Base-by-base conservation (phyloP, 192 early-diverging fungal species). In the Powellomyces hirtus region DNA sequence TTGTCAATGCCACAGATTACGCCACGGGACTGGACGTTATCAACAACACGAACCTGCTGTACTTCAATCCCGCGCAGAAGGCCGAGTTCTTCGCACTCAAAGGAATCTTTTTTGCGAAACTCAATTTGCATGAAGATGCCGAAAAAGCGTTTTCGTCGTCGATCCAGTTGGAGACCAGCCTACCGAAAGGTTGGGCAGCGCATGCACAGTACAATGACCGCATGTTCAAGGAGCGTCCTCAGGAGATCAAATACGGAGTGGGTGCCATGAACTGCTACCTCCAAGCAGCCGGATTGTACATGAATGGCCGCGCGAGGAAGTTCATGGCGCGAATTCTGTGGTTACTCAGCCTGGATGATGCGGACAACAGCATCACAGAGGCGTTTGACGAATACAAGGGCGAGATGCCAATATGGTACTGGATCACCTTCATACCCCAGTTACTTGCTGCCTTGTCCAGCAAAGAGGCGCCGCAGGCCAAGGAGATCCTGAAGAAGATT, bases 341-440 rank as follows among this genome's bases (percentile, higher is more conserved):
- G 95, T 75, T 99, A 49, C 84, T 99, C 59, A 77, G 62, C 27
- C 84, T 91, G 59, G 87, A 95, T 75, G 92, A 97, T 75, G 80
- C 81, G 10, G 73, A 84, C 49, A 87, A 88, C 1, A 88, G 79
- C 20, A 84, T 99, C 36, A 82, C 88, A 50, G 83, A 87, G 20
- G 89, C 90, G 3, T 94, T 93, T 70, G 92, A 96, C 51, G 83
- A 83, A 1, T 96, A 91, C 84, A 96, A 95, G 65, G 88, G 89
- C 24, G 97, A 98, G 31, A 83, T 89, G 59, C 92, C 93, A 16
- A 83, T 91, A 13, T 97, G 94, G 96, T 95, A 96, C 80, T 99
- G 98, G 98, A 94, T 95, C 59, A 94, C 92, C 0, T 97, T 97
- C 66, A 95, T 99, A 53, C 96, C 98, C 3, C 95, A 99, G 74